Evolutionary conservation across 495 filamentous ascomycete species (phyloP).

Genomic region (Aspergillus taichungensis): DNA sequence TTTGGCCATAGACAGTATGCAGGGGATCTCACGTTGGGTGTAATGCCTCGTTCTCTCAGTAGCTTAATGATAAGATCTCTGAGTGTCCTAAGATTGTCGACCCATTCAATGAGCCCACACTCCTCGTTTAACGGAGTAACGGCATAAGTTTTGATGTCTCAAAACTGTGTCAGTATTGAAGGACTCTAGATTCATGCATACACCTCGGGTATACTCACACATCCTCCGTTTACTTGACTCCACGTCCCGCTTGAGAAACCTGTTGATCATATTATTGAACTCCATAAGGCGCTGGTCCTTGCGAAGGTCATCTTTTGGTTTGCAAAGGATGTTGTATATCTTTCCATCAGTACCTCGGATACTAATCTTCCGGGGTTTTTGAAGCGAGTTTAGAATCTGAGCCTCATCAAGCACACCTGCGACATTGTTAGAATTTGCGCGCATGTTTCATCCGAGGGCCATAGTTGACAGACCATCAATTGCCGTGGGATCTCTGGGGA

Average conservation of each 20-base stretch:
- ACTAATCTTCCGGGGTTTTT: conserved; percentile 84
- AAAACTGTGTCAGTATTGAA: background rate
- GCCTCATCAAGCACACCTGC: conserved; percentile 72
- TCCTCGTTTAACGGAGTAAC: conserved; percentile 97
- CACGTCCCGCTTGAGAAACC: conserved; percentile 80
- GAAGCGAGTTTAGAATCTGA: conserved; percentile 80
- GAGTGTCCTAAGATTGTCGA: conserved; percentile 89
- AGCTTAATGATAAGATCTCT: conserved; percentile 79
- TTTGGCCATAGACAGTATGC: background rate
- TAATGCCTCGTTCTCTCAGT: conserved; percentile 62
- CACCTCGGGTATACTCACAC: conserved; percentile 31
- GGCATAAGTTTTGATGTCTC: conserved; percentile 90
- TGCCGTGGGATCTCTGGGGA: conserved; percentile 56
- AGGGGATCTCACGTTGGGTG: conserved; percentile 36
- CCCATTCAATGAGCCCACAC: conserved; percentile 97
- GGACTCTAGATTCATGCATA: too few relatives aligned
- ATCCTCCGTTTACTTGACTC: conserved; percentile 78
- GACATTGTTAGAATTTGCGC: conserved; percentile 18
- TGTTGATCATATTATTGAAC: conserved; percentile 96
- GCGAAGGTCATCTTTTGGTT: conserved; percentile 94
- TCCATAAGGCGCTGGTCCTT: conserved; percentile 98
- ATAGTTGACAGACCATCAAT: conserved; percentile 38
- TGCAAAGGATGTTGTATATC: conserved; percentile 82
- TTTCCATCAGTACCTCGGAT: conserved; percentile 83
- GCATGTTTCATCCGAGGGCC: too few relatives aligned